Percentiles rank a stretch among this genome's conserved stretches.
These are phyloP conservation scores for Lentithecium fluviatile DNA, from an alignment of 495 filamentous ascomycete genomes.

Conservation along the genomic window DNA sequence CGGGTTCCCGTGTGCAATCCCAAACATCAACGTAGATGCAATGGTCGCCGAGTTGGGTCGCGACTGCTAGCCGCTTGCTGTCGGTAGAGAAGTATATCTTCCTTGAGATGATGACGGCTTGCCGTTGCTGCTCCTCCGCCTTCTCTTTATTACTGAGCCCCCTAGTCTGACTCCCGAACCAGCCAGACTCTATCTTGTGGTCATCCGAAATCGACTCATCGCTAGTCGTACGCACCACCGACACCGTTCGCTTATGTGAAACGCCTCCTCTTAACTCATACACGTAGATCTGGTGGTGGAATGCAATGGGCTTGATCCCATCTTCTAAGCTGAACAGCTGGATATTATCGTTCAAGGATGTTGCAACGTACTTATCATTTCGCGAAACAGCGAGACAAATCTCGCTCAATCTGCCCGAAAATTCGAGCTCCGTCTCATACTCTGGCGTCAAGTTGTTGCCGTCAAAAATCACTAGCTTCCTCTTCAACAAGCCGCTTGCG, in stretches of 20 bases:
- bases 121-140: constrained; percentile 31
- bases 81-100: constrained; percentile 32
- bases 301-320: constrained; percentile 21
- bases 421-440: constrained; percentile 20
- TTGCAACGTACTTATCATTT: constrained; percentile 28
- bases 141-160: constrained; percentile 22
- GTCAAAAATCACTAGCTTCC: constrained; percentile 23
- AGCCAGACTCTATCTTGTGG: constrained; percentile 20
- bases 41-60: constrained; percentile 31
- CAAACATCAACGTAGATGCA: constrained; percentile 34
- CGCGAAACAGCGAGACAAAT: constrained; percentile 27
- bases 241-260: constrained; percentile 22
- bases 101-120: constrained; percentile 24
- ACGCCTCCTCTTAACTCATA: constrained; percentile 27
- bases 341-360: constrained; percentile 28
- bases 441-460: constrained; percentile 20
- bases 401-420: constrained; percentile 5
- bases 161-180: constrained; percentile 20
- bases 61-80: constrained; percentile 29
- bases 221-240: constrained; percentile 10
- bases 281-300: constrained; percentile 33
- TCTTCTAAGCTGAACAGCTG: constrained; percentile 22
- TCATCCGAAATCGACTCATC: constrained; percentile 4
- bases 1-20: constrained; percentile 31
- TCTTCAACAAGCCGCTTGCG: constrained; percentile 1